A percentile compares a stretch with the other conserved stretches of the same genome.
Conservation (phyloP, 2,329 filamentous ascomycete genomes). For the Trichoderma afroharzianum region DNA sequence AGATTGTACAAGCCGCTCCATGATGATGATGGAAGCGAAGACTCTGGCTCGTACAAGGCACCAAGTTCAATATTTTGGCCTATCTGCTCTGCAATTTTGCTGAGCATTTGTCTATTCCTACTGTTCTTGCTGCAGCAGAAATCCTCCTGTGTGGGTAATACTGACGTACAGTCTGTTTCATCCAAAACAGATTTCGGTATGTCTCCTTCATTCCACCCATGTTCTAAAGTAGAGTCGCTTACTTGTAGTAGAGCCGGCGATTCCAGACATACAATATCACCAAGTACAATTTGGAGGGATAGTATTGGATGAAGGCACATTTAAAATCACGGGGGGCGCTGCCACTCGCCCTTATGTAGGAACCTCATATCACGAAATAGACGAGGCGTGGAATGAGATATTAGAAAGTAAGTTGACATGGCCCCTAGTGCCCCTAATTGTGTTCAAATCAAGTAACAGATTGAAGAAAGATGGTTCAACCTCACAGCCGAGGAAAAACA, state of each 20-base stretch:
- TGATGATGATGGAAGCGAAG: neutral
- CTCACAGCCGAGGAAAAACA: neutral
- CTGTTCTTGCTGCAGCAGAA: neutral
- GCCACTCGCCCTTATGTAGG: neutral
- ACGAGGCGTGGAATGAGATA: neutral
- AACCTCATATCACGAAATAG: neutral
- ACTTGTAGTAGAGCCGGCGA: neutral
- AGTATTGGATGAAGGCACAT: neutral
- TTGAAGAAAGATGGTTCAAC: neutral
- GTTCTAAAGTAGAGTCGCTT: neutral
- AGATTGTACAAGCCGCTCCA: neutral
- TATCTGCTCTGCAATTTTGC: neutral
- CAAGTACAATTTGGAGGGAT: neutral
- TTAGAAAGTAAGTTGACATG: neutral
- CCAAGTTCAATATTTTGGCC: neutral
- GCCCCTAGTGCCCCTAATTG: neutral
- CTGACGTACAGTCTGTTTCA: neutral
- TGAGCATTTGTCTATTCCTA: neutral
- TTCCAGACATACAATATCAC: neutral
- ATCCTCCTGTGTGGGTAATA: neutral
- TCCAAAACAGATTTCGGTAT: neutral
- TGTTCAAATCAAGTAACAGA: neutral
- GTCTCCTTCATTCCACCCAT: neutral
- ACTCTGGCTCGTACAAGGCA: neutral
- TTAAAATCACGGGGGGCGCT: neutral